Evolutionary conservation across 495 filamentous ascomycete species (phyloP).

Genomic region (Glonium stellatum): DNA sequence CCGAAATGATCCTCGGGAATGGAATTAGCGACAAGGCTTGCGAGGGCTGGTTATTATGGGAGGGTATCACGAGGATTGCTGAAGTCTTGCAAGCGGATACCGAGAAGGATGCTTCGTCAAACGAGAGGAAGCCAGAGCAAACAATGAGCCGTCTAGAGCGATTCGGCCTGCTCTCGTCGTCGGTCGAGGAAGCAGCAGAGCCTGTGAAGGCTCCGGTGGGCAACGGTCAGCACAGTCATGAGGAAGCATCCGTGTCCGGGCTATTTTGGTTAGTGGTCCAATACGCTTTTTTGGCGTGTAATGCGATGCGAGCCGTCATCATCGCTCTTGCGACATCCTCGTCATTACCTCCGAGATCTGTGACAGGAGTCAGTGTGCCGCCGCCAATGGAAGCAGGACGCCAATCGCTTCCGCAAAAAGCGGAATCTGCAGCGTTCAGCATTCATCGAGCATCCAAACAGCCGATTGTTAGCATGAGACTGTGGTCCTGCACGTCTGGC

Average conservation of each 20-base stretch:
- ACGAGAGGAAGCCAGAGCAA: slow-evolving; percentile 15
- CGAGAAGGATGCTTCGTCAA: slow-evolving; percentile 15
- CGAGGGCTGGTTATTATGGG: slow-evolving; percentile 81
- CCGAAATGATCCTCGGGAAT: slow-evolving; percentile 76
- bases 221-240: not conserved
- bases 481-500: slow-evolving; percentile 62
- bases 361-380: slow-evolving; percentile 23
- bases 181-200: slow-evolving; percentile 2
- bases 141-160: slow-evolving; percentile 32
- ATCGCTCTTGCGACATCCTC: slow-evolving; percentile 45
- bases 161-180: slow-evolving; percentile 32
- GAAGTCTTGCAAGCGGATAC: slow-evolving; percentile 30
- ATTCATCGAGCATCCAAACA: slow-evolving; percentile 42
- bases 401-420: slow-evolving; percentile 22
- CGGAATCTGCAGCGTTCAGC: slow-evolving; percentile 5
- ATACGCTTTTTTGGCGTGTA: slow-evolving; percentile 57
- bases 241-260: slow-evolving; percentile 31
- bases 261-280: slow-evolving; percentile 67
- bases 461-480: slow-evolving; percentile 66
- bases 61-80: slow-evolving; percentile 61
- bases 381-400: slow-evolving; percentile 19
- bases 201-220: slow-evolving; percentile 16
- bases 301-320: slow-evolving; percentile 57
- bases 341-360: slow-evolving; percentile 45
- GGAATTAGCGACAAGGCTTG: slow-evolving; percentile 67